phyloP scores from a whole-genome alignment of 2,329 filamentous ascomycete genomes.

The Phyllosticta paracitricarpa region DNA sequence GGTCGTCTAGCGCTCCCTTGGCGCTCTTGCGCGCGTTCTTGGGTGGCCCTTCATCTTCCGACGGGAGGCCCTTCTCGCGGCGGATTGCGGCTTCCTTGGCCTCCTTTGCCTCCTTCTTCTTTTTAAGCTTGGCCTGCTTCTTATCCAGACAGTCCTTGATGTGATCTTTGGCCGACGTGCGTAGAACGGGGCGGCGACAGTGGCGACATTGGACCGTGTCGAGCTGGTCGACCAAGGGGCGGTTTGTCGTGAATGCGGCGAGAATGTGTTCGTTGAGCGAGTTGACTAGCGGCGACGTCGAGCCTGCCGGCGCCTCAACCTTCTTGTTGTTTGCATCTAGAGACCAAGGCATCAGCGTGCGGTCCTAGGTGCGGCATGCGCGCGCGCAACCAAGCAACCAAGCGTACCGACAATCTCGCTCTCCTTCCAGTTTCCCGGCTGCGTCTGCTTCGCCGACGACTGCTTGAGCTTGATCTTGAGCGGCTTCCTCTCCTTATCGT shows the following conservation, averaged over 20 bases:
- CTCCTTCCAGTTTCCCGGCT: conserved; percentile 63
- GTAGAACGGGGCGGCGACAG: conserved; percentile 81
- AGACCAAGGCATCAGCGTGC: background rate
- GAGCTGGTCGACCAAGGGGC: conserved; percentile 68
- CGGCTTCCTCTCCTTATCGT: conserved; percentile 30
- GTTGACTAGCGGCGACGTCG: conserved; percentile 33
- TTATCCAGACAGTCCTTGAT: conserved; percentile 74
- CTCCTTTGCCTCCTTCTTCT: conserved; percentile 54
- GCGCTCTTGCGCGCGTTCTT: conserved; percentile 31
- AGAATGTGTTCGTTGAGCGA: conserved; percentile 66
- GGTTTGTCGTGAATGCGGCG: conserved; percentile 71
- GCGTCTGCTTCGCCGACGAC: conserved; percentile 49
- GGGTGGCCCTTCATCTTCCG: conserved; percentile 29
- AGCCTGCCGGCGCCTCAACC: conserved; percentile 1
- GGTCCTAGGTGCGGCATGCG: background rate
- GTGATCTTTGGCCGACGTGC: conserved; percentile 64
- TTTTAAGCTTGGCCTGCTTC: conserved; percentile 58
- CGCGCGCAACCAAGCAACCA: background rate
- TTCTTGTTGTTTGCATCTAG: conserved; percentile 10
- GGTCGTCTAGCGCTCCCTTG: conserved; percentile 28
- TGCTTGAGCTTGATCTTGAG: conserved; percentile 46
- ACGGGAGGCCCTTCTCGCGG: conserved; percentile 37
- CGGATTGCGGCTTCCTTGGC: conserved; percentile 40
- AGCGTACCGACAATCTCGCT: conserved; percentile 50
- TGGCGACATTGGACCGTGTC: conserved; percentile 81